Base-by-base conservation (phyloP, 352 stramenopile genomes). In the Globisporangium irregulare region DNA sequence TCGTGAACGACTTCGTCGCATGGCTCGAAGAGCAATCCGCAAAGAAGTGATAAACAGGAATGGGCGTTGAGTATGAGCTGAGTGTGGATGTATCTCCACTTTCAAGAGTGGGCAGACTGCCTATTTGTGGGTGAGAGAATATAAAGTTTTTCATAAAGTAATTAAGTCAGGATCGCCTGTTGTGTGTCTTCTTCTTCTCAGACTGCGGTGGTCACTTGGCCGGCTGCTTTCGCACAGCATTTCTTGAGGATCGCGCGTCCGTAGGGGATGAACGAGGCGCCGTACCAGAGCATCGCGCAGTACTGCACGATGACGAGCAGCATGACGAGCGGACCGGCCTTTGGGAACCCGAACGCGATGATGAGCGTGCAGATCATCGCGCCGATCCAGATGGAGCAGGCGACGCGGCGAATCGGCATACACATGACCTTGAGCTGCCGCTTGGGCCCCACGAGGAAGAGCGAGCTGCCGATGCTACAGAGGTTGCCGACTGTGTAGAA, bases 401-500 rank as follows among this genome's bases (percentile, higher is more conserved):
- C 85, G 2, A 93, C 82, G 56, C 87, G 83, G 20, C 87, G 87
- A 55, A 95, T 81, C 4, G 87, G 87, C 80, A 93, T 82, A 62
- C 85, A 95, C 87, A 95, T 95, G 66, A 95, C 81, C 66, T 91
- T 84, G 54, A 92, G 59, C 73, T 95, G 87, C 9, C 84, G 66
- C 71, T 71, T 71, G 10, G 86, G 86, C 0, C 87, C 85, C 14
- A 92, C 82, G 48, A 95, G 76, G 64, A 95, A 95, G 22, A 93
- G 73, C 32, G 87, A 95, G 25, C 79, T 90, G 56, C 85, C 84
- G 54, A 95, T 91, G 46, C 82, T 90, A 72, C 81, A 89, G 24
- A 95, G 76, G 62, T 79, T 91, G n/a, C 87, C 84, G 34, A 95
- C 68, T 14, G 86, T 93, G 69, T 95, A 95, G 71, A 95, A 93